Evolutionary conservation across 768 basidiomycete species (phyloP).

Genomic region (Pleurotus platypus): DNA sequence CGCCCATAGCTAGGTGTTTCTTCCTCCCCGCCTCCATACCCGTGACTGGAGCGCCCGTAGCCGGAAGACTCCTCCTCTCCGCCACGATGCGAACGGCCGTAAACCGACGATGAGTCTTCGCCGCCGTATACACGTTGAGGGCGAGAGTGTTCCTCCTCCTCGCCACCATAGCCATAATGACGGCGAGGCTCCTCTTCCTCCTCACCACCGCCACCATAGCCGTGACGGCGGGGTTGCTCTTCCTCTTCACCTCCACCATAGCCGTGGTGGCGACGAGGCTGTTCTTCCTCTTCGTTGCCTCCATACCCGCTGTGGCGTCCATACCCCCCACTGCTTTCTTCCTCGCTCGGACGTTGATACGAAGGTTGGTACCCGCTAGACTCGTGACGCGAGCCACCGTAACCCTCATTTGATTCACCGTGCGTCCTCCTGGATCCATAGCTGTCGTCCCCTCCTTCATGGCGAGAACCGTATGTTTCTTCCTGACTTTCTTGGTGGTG

Average conservation of each 20-base stretch:
- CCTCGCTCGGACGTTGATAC: conserved; percentile 1
- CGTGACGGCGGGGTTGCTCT: too few relatives aligned
- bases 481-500: background rate
- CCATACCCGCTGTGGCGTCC: background rate
- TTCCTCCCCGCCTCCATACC: conserved; percentile 2
- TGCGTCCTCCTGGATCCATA: background rate
- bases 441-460: background rate
- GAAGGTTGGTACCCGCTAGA: background rate
- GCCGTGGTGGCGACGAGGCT: too few relatives aligned
- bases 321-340: background rate
- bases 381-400: background rate
- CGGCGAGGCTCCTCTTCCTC: too few relatives aligned
- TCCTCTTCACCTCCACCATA: too few relatives aligned
- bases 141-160: too few relatives aligned
- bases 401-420: background rate
- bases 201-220: too few relatives aligned
- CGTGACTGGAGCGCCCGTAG: background rate
- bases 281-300: background rate
- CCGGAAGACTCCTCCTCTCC: conserved; percentile 14
- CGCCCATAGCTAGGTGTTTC: background rate
- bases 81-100: conserved; percentile 8
- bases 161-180: too few relatives aligned
- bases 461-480: background rate
- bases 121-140: conserved; percentile 1
- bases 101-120: conserved; percentile 13